Evolutionary conservation across 2,329 filamentous ascomycete genomes (phyloP).

Genomic region (Microdochium paspali): DNA sequence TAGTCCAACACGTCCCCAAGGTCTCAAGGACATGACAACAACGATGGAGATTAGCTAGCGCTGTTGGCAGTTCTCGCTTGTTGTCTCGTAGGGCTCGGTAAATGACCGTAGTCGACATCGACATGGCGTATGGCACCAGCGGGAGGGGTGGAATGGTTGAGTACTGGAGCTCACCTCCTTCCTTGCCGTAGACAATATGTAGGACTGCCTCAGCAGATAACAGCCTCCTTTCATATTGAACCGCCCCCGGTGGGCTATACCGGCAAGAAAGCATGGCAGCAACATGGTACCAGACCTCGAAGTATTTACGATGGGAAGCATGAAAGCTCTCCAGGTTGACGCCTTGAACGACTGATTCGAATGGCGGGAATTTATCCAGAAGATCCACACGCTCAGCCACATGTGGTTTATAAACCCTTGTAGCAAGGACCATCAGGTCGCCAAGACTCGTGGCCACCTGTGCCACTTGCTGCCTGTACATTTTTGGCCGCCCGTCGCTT

Average conservation of each 20-base stretch:
- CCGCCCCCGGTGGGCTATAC: conserved; percentile 9
- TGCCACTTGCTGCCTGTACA: conserved; percentile 8
- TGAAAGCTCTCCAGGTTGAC: conserved; percentile 3
- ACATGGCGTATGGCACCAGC: conserved; percentile 9
- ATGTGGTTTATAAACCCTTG: conserved; percentile 10
- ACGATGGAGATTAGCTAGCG: conserved; percentile 4
- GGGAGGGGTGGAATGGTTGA: conserved; percentile 8
- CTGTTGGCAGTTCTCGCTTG: conserved; percentile 1
- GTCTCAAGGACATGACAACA: conserved; percentile 6
- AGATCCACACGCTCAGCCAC: conserved; percentile 6
- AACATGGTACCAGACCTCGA: conserved; percentile 11
- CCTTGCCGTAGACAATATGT: conserved; percentile 4
- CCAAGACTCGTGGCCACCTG: conserved; percentile 5
- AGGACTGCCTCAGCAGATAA: conserved; percentile 7
- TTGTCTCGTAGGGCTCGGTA: conserved; percentile 9
- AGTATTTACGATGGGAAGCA: conserved; percentile 7
- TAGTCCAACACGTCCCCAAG: conserved; percentile 6
- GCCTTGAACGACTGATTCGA: conserved; percentile 2
- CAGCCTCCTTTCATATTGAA: conserved; percentile 7
- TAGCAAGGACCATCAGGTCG: conserved; percentile 9
- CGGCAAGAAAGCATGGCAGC: conserved; percentile 11
- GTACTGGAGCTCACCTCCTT: neutral
- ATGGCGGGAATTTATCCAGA: conserved; percentile 5
- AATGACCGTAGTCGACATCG: conserved; percentile 11
- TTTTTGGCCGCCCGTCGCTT: neutral